Evolutionary conservation across 2,329 filamentous ascomycete species (phyloP).

Genomic region (Emmonsiellopsis sp.): DNA sequence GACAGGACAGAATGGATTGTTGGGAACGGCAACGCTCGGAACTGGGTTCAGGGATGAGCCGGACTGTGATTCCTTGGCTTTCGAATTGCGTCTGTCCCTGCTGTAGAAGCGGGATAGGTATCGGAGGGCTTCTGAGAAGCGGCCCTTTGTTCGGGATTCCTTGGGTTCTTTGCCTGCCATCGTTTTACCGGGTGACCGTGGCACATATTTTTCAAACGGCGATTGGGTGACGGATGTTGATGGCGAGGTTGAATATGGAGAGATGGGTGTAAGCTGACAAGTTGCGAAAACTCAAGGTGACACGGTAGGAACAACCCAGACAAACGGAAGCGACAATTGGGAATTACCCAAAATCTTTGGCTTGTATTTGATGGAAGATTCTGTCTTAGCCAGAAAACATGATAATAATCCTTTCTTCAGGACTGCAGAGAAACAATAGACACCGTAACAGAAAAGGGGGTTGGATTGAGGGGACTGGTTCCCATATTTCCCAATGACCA

Average conservation of each 20-base stretch:
- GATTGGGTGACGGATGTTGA: too few species aligned
- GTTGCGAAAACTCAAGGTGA: too few species aligned
- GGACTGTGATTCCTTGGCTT: not conserved
- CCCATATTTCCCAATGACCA: not conserved
- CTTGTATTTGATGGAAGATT: too few species aligned
- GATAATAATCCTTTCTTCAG: not conserved
- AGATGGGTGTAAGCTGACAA: too few species aligned
- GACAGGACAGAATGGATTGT: not conserved
- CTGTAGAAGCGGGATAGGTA: slow-evolving; percentile 12
- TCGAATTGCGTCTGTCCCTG: slow-evolving; percentile 1
- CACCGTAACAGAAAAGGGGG: not conserved
- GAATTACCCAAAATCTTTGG: too few species aligned
- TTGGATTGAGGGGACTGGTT: not conserved
- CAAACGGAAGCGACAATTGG: too few species aligned
- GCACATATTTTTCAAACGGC: not conserved
- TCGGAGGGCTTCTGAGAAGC: slow-evolving; percentile 8
- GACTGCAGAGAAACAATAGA: not conserved
- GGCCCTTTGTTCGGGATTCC: slow-evolving; percentile 3
- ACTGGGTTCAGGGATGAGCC: not conserved
- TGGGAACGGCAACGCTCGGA: not conserved
- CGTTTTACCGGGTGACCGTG: not conserved
- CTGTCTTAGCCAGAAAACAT: not conserved
- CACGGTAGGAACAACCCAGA: too few species aligned
- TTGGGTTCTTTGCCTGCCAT: not conserved
- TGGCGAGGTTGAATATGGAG: too few species aligned